Evolutionary conservation across 257 asterid genomes (phyloP), one percentile per base, ranked within the genome.

Genomic region (Penstemon davidsonii): DNA sequence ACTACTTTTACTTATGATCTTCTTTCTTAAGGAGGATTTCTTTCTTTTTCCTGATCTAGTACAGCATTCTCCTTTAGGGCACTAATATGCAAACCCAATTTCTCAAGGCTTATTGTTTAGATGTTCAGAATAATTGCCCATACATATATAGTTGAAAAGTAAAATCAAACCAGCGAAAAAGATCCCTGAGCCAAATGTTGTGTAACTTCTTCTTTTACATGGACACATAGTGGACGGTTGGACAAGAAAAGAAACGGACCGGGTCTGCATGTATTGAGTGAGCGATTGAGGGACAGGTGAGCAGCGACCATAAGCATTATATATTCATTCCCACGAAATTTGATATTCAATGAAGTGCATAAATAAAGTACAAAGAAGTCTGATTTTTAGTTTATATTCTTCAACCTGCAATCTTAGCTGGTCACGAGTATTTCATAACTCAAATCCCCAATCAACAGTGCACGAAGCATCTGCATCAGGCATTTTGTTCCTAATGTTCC

Each of bases 361-460:
- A 61, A 38, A 59, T 5, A 38, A 57, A 53, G 58, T 53, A 2
- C 19, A 33, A 53, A 53, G 58, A 25, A 25, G 33, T 25, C 33
- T 25, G 33, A 25, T 25, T 25, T 25, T 25, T 25, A 25, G 12
- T 11, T 58, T 58, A 25, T 12, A 38, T 37, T 25, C 49, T 39
- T 59, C 41, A 38, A 40, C 41, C 41, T n/a, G 64, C 64, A 60
- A 60, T n/a, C 50, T 8, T 19, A 55, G 40, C 41, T 60, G 12
- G 64, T 8, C 18, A 62, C 4, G 9, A 62, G 55, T 8, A 18
- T 19, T 9, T 8, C 45, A 62, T 5, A 62, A 45, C 54, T 8
- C 58, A 64, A 46, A 6, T 6, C 33, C 37, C 25, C n/a, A 38
- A 60, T 7, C 36, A 60, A 60, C 66, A 62, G 19, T 25, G 33